Conservation (phyloP, 2,329 filamentous ascomycete species). For the Gaeumannomyces tritici region DNA sequence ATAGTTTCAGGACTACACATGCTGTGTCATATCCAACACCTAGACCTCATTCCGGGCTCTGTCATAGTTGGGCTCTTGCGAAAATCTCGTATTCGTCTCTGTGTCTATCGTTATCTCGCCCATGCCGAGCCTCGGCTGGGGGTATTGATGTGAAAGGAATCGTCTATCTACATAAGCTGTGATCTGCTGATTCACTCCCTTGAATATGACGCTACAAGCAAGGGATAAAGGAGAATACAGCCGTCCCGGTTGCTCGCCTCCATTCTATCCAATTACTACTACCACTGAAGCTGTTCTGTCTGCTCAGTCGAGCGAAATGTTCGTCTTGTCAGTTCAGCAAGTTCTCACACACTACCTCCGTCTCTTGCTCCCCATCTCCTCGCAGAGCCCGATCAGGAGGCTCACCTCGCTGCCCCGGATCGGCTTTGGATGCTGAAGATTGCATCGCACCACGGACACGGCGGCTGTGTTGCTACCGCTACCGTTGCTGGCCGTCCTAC, state of each 20-base stretch:
- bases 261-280: neutral
- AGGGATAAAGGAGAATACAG: neutral
- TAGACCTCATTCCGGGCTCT: neutral
- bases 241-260: neutral
- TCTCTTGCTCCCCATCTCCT: neutral
- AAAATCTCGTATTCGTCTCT: neutral
- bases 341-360: neutral
- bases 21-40: neutral
- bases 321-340: neutral
- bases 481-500: neutral
- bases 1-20: neutral
- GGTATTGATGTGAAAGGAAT: neutral
- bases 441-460: constrained; percentile 8
- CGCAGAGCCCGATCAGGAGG: constrained; percentile 6
- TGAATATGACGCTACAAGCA: neutral
- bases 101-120: neutral
- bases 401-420: constrained; percentile 15
- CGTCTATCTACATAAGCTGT: neutral
- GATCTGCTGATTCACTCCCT: neutral
- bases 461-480: neutral
- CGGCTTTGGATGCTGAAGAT: constrained; percentile 18
- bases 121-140: neutral
- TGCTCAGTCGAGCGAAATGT: neutral
- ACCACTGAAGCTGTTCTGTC: neutral
- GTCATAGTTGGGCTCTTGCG: neutral